These are phyloP conservation scores for Paracamarosporium sp. DNA, from an alignment of 2,329 filamentous ascomycete species.

Conservation along the genomic window DNA sequence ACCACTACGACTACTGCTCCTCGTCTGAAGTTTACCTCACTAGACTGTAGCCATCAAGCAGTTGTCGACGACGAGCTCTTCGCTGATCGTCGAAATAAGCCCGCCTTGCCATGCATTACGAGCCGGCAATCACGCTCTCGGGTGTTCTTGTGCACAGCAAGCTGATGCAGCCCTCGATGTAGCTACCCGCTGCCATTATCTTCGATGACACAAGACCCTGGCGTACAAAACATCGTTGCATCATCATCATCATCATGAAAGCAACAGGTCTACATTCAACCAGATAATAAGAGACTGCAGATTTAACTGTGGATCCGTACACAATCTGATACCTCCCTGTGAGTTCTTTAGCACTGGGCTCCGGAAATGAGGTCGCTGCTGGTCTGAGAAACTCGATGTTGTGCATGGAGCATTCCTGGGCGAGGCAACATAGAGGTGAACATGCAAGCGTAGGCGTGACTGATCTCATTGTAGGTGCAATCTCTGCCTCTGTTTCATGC, in stretches of 20 bases:
- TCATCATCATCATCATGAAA: not conserved
- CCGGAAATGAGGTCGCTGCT: not conserved
- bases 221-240: not conserved
- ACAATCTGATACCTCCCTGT: not conserved
- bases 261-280: not conserved
- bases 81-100: not conserved
- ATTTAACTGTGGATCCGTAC: too few species aligned
- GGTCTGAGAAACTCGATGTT: not conserved
- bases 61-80: not conserved
- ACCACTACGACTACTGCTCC: too few species aligned
- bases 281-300: too few species aligned
- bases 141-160: not conserved
- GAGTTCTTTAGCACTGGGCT: not conserved
- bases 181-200: not conserved
- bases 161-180: not conserved
- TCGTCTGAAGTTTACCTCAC: too few species aligned
- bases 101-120: not conserved
- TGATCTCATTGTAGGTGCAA: not conserved
- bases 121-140: not conserved
- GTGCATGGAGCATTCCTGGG: too few species aligned
- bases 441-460: not conserved
- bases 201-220: conserved; percentile 2
- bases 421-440: not conserved
- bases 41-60: not conserved
- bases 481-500: not conserved